phyloP scores from a whole-genome alignment of 495 filamentous ascomycete genomes.

The Aspergillus affinis region DNA sequence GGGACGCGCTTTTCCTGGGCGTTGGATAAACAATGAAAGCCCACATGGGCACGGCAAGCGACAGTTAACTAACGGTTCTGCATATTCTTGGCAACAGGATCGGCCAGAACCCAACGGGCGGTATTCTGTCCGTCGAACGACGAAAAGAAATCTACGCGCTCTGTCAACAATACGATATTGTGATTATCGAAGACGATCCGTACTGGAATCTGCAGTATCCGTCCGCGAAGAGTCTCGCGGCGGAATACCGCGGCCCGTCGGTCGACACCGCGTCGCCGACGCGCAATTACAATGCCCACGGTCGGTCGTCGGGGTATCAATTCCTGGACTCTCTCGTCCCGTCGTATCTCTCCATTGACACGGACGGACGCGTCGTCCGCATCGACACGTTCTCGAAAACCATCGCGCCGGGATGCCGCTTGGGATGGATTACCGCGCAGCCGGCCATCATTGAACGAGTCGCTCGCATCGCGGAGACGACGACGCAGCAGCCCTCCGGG shows the following conservation, averaged over 20 bases:
- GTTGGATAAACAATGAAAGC: no score
- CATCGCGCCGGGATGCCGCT: conserved; percentile 70
- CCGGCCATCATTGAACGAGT: conserved; percentile 74
- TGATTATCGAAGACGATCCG: conserved; percentile 93
- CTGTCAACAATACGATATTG: conserved; percentile 81
- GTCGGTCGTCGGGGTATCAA: conserved; percentile 64
- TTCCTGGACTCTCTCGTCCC: conserved; percentile 87
- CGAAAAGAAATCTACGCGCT: conserved; percentile 76
- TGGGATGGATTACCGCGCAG: conserved; percentile 81
- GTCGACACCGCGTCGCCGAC: conserved; percentile 7
- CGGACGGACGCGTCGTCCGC: conserved; percentile 82
- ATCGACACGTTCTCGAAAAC: conserved; percentile 85
- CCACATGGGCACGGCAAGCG: neutral
- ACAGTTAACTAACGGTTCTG: conserved; percentile 19
- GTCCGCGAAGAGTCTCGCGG: conserved; percentile 50
- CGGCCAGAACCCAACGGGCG: conserved; percentile 89
- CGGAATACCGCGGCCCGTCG: conserved; percentile 34
- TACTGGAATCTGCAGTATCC: conserved; percentile 96
- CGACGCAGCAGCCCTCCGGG: conserved; percentile 80
- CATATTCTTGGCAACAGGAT: conserved; percentile 50
- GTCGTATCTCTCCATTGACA: conserved; percentile 72
- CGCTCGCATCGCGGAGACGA: conserved; percentile 66
- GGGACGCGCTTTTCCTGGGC: no score
- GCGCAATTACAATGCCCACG: conserved; percentile 44
- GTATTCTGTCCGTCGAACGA: conserved; percentile 65